Conservation (phyloP, 495 filamentous ascomycete species). For the Tuber microsphaerosporum region DNA sequence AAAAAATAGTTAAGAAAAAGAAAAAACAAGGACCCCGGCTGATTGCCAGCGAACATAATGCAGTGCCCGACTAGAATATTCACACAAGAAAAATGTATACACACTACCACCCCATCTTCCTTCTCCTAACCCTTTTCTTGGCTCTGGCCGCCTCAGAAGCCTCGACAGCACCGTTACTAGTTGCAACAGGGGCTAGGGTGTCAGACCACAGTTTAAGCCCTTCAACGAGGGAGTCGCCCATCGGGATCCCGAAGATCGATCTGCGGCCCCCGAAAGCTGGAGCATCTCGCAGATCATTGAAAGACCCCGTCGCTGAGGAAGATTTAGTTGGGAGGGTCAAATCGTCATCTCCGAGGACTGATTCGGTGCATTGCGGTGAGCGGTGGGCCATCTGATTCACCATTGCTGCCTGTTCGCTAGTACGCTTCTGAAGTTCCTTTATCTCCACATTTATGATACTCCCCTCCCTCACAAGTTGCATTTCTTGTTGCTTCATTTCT, state of each 20-base stretch:
- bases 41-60: neutral
- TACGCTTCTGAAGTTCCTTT: slow-evolving; percentile 4
- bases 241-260: neutral
- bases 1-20: neutral
- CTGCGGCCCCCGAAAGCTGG: neutral
- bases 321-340: neutral
- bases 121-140: neutral
- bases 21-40: neutral
- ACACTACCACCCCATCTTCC: neutral
- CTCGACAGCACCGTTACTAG: neutral
- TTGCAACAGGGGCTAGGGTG: neutral
- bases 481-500: slow-evolving; percentile 1
- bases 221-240: slow-evolving; percentile 1
- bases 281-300: neutral
- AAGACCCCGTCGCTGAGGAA: slow-evolving; percentile 1
- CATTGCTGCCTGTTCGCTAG: neutral
- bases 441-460: neutral
- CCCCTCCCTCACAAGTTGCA: neutral
- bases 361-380: neutral
- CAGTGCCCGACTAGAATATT: neutral
- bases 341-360: neutral
- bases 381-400: neutral
- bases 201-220: neutral
- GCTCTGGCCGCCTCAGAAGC: neutral
- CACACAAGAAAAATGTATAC: neutral